A percentile compares a stretch with the other conserved stretches of the same genome.
phyloP scores from a whole-genome alignment of 257 asterid genomes.

The Solanum habrochaites region DNA sequence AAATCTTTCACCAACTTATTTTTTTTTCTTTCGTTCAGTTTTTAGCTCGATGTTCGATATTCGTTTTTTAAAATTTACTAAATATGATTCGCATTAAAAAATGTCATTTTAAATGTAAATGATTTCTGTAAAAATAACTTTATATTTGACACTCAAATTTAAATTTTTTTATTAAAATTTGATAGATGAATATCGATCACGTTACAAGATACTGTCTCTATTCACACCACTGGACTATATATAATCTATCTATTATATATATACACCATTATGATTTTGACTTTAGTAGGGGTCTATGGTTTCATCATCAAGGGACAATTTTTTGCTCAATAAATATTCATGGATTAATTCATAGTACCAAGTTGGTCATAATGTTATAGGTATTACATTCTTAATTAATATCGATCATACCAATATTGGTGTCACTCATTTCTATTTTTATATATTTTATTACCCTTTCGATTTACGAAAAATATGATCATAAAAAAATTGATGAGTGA shows the following conservation, averaged over 20 bases:
- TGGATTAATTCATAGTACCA: not conserved
- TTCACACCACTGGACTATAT: no score
- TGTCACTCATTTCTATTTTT: not conserved
- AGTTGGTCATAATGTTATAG: not conserved
- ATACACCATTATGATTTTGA: not conserved
- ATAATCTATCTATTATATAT: no score
- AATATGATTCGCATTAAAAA: rapidly evolving
- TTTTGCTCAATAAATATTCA: not conserved
- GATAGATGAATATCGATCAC: not conserved
- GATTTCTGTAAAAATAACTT: rapidly evolving
- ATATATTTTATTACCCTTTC: not conserved
- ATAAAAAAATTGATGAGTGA: not conserved
- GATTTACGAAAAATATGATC: not conserved
- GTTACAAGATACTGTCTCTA: no score
- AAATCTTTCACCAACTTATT: not conserved
- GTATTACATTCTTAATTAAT: not conserved
- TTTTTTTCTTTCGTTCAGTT: no score
- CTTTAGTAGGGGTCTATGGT: not conserved
- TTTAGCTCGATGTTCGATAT: no score
- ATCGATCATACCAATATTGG: not conserved
- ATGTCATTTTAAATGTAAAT: not conserved
- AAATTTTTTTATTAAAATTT: rapidly evolving
- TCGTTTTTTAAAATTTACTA: not conserved
- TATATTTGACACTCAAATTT: rapidly evolving
- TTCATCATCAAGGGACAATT: not conserved